Conservation (phyloP, 1,139 yeast genomes). For the Barnettozyma hawaiiensis region DNA sequence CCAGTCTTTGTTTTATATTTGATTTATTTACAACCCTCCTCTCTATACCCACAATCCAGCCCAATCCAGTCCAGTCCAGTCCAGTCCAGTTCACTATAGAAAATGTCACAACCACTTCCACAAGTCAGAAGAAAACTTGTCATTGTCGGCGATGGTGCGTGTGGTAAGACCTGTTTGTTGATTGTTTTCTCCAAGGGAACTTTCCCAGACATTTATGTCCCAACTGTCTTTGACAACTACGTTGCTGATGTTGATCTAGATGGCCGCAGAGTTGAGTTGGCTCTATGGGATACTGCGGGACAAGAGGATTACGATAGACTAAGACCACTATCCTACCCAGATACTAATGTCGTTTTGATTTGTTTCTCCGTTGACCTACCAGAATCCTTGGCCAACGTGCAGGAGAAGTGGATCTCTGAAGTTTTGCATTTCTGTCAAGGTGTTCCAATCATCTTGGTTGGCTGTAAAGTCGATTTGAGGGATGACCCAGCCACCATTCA, state of each 20-base stretch:
- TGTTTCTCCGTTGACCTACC: slow-evolving; percentile 92
- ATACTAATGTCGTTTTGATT: slow-evolving; percentile 84
- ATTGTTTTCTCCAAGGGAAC: slow-evolving; percentile 91
- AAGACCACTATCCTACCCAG: slow-evolving; percentile 91
- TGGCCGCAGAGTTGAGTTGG: slow-evolving; percentile 90
- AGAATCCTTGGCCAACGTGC: slow-evolving; percentile 87
- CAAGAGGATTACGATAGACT: slow-evolving; percentile 96
- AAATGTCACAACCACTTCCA: slow-evolving; percentile 35
- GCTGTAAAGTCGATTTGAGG: slow-evolving; percentile 88
- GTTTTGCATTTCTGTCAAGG: slow-evolving; percentile 93
- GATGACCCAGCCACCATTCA: slow-evolving; percentile 74
- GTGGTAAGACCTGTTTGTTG: slow-evolving; percentile 80
- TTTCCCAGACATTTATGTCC: slow-evolving; percentile 93
- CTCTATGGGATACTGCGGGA: slow-evolving; percentile 98
- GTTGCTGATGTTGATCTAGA: slow-evolving; percentile 93
- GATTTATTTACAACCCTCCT: background rate
- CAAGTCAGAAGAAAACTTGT: slow-evolving; percentile 75
- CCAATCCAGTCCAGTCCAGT: no score
- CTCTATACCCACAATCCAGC: background rate
- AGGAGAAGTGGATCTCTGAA: slow-evolving; percentile 93
- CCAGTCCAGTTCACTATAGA: no score
- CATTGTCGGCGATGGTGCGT: slow-evolving; percentile 84
- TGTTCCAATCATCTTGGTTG: slow-evolving; percentile 89
- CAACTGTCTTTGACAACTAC: slow-evolving; percentile 92
- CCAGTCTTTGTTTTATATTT: background rate